phyloP scores from a whole-genome alignment of 106 monocot species.

The Vanilla planifolia region DNA sequence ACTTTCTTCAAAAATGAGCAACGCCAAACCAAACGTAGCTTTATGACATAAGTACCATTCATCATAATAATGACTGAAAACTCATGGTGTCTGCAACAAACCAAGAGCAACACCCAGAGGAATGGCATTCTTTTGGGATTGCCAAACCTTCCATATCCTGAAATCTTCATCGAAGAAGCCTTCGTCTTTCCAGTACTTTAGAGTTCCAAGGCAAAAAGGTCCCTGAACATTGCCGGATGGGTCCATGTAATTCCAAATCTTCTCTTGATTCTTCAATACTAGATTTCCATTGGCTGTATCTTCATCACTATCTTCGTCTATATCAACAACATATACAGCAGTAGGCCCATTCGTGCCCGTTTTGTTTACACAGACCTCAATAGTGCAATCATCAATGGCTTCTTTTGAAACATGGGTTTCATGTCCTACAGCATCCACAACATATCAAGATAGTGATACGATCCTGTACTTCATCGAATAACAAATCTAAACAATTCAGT shows the following conservation, averaged over 20 bases:
- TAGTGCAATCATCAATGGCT: not conserved
- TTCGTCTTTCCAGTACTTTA: slow-evolving; percentile 29
- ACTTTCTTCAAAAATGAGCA: too few species aligned
- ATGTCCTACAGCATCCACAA: not conserved
- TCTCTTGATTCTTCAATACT: not conserved
- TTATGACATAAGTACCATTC: too few species aligned
- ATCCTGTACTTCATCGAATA: too few species aligned
- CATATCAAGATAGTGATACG: too few species aligned
- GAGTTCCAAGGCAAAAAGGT: slow-evolving; percentile 32
- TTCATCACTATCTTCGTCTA: too few species aligned
- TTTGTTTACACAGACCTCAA: slow-evolving; percentile 2
- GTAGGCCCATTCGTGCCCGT: not conserved
- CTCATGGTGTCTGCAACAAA: not conserved
- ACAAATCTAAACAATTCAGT: too few species aligned
- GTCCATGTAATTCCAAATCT: slow-evolving; percentile 55
- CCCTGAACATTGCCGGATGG: slow-evolving; percentile 44
- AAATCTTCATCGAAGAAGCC: slow-evolving; percentile 51
- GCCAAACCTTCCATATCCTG: slow-evolving; percentile 47
- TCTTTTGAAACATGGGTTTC: not conserved
- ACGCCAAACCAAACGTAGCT: too few species aligned
- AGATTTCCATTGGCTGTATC: slow-evolving; percentile 10
- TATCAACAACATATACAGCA: slow-evolving; percentile 5
- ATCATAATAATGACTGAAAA: too few species aligned
- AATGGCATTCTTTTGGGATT: slow-evolving; percentile 27
- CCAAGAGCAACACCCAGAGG: slow-evolving; percentile 24